These are phyloP conservation scores for Rhodotorula kratochvilovae DNA, from an alignment of 768 basidiomycete genomes.

Conservation along the genomic window DNA sequence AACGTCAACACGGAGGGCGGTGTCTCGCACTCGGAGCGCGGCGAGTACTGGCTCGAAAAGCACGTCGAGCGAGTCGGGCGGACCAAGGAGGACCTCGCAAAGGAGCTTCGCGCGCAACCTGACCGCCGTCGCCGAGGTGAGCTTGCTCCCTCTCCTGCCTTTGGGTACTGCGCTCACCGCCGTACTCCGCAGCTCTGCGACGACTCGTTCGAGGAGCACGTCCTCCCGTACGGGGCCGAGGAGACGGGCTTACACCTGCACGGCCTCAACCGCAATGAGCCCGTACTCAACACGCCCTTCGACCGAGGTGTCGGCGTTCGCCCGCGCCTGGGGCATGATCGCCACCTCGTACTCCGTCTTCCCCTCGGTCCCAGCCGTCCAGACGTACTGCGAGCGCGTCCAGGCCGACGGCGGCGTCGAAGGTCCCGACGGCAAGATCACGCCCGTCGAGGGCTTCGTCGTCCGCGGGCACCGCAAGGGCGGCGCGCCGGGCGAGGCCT, in stretches of 20 bases:
- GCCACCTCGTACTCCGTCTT: slow-evolving; percentile 61
- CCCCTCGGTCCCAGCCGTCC: slow-evolving; percentile 63
- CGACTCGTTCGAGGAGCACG: slow-evolving; percentile 95
- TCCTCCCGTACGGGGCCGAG: slow-evolving; percentile 73
- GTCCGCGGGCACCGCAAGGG: slow-evolving; percentile 59
- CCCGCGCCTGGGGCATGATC: slow-evolving; percentile 86
- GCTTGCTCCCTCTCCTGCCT: slow-evolving; percentile 30
- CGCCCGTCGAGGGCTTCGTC: slow-evolving; percentile 83
- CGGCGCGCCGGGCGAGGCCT: slow-evolving; percentile 53
- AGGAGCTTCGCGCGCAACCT: slow-evolving; percentile 68
- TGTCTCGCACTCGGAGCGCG: slow-evolving; percentile 70
- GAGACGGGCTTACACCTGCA: slow-evolving; percentile 87
- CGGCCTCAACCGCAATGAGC: slow-evolving; percentile 70
- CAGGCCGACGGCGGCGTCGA: slow-evolving; percentile 64
- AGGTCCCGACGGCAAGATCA: slow-evolving; percentile 59
- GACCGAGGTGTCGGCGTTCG: slow-evolving; percentile 67
- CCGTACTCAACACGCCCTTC: slow-evolving; percentile 67
- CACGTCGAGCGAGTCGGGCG: slow-evolving; percentile 62
- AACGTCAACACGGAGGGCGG: slow-evolving; percentile 42
- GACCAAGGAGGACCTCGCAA: slow-evolving; percentile 70
- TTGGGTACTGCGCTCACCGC: not conserved
- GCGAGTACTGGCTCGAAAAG: slow-evolving; percentile 72
- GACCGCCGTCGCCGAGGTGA: slow-evolving; percentile 87
- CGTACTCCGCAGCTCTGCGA: slow-evolving; percentile 73
- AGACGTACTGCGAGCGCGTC: slow-evolving; percentile 65